These are phyloP conservation scores for Leishmania major DNA, from an alignment of 208 protist genomes.

Conservation along the genomic window DNA sequence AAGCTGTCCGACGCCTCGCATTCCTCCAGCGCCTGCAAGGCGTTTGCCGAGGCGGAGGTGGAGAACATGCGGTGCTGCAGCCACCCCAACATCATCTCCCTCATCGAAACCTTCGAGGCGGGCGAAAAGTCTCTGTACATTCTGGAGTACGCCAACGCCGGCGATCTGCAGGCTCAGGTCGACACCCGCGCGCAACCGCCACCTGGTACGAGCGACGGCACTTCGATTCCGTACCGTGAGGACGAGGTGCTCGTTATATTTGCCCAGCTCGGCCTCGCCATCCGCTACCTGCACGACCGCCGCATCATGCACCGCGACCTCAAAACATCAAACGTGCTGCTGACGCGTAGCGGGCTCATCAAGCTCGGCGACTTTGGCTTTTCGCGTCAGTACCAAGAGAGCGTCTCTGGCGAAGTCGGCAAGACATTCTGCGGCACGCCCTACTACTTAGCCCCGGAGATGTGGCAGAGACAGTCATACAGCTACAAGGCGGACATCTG, in stretches of 20 bases:
- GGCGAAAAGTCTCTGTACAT: slow-evolving; percentile 54
- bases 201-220: slow-evolving; percentile 15
- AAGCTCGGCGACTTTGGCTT: slow-evolving; percentile 92
- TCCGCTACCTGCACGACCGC: slow-evolving; percentile 79
- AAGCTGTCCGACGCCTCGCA: slow-evolving; percentile 54
- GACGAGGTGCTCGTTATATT: slow-evolving; percentile 74
- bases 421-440: slow-evolving; percentile 79
- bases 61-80: slow-evolving; percentile 54
- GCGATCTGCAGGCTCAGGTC: slow-evolving; percentile 73
- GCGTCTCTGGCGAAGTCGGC: slow-evolving; percentile 52
- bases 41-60: slow-evolving; percentile 54
- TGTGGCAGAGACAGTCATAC: slow-evolving; percentile 89
- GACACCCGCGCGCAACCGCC: slow-evolving; percentile 38
- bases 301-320: slow-evolving; percentile 87
- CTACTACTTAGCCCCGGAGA: slow-evolving; percentile 91
- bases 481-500: slow-evolving; percentile 92
- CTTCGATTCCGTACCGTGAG: slow-evolving; percentile 42
- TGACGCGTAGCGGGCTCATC: slow-evolving; percentile 65
- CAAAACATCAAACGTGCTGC: slow-evolving; percentile 79
- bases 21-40: slow-evolving; percentile 38
- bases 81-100: slow-evolving; percentile 76
- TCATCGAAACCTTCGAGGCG: slow-evolving; percentile 50
- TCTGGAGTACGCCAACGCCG: slow-evolving; percentile 82
- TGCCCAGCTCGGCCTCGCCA: slow-evolving; percentile 66
- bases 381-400: slow-evolving; percentile 56